Evolutionary conservation across 1,284 basidiomycete species (phyloP).

Genomic region (Trichosporon sp.): DNA sequence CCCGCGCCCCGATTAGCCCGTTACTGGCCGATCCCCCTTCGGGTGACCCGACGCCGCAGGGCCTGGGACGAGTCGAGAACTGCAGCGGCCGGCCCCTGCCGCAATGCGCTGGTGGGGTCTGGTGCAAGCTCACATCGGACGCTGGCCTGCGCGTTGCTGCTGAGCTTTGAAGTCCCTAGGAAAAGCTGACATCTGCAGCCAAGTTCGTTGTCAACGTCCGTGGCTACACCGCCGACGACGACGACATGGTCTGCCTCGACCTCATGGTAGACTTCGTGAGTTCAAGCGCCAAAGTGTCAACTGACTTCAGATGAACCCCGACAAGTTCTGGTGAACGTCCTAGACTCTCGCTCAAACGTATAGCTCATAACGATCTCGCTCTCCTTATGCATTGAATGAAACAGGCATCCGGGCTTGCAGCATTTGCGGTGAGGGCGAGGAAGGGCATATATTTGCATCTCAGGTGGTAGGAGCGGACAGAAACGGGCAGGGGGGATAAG

Average conservation of each 20-base stretch:
- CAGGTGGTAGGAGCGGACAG: background rate
- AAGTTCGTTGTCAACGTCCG: constrained; percentile 73
- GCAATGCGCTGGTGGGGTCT: no score
- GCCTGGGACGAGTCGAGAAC: no score
- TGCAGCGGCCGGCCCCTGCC: no score
- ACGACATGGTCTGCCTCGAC: constrained; percentile 73
- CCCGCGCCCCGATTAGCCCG: background rate
- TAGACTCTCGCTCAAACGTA: background rate
- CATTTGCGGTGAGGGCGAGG: background rate
- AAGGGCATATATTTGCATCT: background rate
- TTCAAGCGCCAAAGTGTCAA: constrained; percentile 9
- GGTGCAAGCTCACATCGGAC: no score
- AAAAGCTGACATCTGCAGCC: constrained; percentile 55
- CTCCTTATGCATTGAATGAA: background rate
- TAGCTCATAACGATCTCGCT: background rate
- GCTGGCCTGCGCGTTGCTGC: no score
- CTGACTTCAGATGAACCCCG: background rate
- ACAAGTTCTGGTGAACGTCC: background rate
- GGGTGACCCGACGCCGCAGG: background rate
- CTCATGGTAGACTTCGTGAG: constrained; percentile 61
- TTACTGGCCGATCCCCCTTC: background rate
- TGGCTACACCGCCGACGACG: constrained; percentile 72
- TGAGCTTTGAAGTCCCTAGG: background rate
- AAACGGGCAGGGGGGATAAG: background rate
- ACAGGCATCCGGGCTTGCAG: background rate